Conservation (phyloP, 2,329 filamentous ascomycete genomes). For the Thermoascus crustaceus region DNA sequence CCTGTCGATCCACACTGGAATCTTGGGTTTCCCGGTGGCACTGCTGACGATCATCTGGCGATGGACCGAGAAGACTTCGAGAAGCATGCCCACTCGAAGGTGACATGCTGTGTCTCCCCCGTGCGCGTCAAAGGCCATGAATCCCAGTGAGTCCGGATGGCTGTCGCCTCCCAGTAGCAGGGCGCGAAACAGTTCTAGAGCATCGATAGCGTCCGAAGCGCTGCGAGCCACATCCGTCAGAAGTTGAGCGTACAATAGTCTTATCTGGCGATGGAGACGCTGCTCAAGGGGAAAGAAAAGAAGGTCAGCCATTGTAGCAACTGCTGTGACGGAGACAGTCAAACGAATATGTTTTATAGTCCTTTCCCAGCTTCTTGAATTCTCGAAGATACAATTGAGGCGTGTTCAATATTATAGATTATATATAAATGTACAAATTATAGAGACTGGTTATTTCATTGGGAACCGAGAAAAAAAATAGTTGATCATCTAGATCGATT, state of each 20-base stretch:
- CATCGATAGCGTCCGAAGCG: background rate
- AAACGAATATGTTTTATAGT: too few relatives aligned
- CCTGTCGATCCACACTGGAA: slow-evolving; percentile 1
- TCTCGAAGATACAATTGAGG: too few relatives aligned
- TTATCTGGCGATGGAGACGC: background rate
- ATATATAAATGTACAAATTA: too few relatives aligned
- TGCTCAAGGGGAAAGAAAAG: background rate
- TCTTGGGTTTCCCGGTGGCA: background rate
- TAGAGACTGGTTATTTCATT: too few relatives aligned
- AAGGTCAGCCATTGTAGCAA: background rate
- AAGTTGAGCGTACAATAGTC: background rate
- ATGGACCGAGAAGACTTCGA: background rate
- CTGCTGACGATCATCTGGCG: background rate
- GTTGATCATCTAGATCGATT: too few relatives aligned
- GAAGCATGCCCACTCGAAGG: background rate
- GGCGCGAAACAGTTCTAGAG: background rate
- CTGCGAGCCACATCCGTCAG: background rate
- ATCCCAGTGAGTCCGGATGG: background rate
- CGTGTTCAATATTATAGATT: too few relatives aligned
- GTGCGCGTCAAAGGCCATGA: slow-evolving; percentile 1
- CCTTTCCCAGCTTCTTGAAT: too few relatives aligned
- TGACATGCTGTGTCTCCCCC: slow-evolving; percentile 1
- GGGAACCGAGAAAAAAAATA: too few relatives aligned
- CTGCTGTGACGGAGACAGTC: too few relatives aligned
- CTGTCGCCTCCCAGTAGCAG: background rate